These are phyloP conservation scores for Yarrowia sp. DNA, from an alignment of 805 yeast species.

Conservation along the genomic window DNA sequence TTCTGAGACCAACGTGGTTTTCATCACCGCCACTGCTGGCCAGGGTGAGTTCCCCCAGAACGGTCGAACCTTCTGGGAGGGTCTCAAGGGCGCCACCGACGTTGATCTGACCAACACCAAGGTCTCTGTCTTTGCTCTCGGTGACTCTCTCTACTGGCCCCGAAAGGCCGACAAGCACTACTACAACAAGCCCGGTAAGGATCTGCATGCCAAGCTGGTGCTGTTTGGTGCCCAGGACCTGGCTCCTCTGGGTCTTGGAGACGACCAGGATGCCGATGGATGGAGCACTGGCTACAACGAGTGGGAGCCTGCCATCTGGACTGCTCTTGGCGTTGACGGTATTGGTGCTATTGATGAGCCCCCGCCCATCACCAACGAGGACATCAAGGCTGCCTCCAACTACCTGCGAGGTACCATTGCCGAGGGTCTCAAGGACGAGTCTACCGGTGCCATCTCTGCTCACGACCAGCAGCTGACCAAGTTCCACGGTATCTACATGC, in stretches of 20 bases:
- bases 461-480: constrained; percentile 91
- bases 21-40: constrained; percentile 73
- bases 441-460: constrained; percentile 89
- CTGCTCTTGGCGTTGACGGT: constrained; percentile 78
- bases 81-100: constrained; percentile 55
- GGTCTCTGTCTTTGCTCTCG: constrained; percentile 68
- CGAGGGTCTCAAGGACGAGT: constrained; percentile 72
- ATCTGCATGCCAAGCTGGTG: constrained; percentile 60
- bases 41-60: constrained; percentile 86
- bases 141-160: constrained; percentile 92
- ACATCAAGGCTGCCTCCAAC: constrained; percentile 83
- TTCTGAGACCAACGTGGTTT: constrained; percentile 63
- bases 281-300: constrained; percentile 82
- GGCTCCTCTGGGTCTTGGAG: constrained; percentile 81
- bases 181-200: constrained; percentile 86
- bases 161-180: constrained; percentile 91
- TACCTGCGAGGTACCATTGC: constrained; percentile 90
- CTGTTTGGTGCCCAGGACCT: constrained; percentile 72
- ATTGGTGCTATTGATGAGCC: constrained; percentile 88
- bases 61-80: constrained; percentile 76
- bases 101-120: constrained; percentile 59
- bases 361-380: constrained; percentile 91
- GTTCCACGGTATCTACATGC: constrained; percentile 98
- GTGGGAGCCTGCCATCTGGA: constrained; percentile 87
- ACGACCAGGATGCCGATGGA: constrained; percentile 97